Base-by-base conservation (phyloP, 441 rosid genomes). In the Adansonia rubrostipa region DNA sequence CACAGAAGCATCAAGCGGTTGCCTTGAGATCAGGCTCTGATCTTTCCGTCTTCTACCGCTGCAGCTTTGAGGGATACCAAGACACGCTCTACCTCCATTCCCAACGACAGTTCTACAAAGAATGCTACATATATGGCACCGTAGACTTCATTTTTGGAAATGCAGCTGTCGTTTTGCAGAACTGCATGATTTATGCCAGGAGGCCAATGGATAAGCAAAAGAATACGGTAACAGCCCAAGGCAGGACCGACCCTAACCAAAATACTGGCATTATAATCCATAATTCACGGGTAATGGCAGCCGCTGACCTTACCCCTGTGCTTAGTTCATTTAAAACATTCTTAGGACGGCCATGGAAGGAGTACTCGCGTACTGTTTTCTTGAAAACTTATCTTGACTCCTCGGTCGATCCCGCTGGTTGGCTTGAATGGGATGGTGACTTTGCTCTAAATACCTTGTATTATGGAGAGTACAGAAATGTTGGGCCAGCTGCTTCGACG, bases 21-120 rank as follows among this genome's bases (percentile, higher is more conserved):
- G 94, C 98, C 0, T 86, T 92, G 76, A 88, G 99, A 15, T 93
- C 98, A 36, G 86, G 91, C 71, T 92, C 99, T 0, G 99, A 95
- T 77, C 93, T 91, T 22, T 86, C 99, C 0, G 94, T 95, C 68
- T 95, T 89, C 90, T 91, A 89, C 79, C 90, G 90, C 10, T 93
- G 97, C 1, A 79, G 87, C 9, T 84, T 95, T 50, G 84, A 88
- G 33, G 99, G 98, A 6, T 91, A 88, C 78, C 98, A 93, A 82
- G 98, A 95, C 87, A 93, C 99, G 0, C 93, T 95, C 28, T 86
- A 87, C 79, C 90, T 88, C 57, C 95, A 89, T 60, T 89, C 97
- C 4, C 95, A 92, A 24, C 85, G 97, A 10, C 91, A 95, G 78
- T 95, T 95, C 87, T 95, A 85, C 80, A 85, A 82, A 54, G 89